Base-by-base conservation (phyloP, 495 filamentous ascomycete genomes). In the Pyrenula aspistea region DNA sequence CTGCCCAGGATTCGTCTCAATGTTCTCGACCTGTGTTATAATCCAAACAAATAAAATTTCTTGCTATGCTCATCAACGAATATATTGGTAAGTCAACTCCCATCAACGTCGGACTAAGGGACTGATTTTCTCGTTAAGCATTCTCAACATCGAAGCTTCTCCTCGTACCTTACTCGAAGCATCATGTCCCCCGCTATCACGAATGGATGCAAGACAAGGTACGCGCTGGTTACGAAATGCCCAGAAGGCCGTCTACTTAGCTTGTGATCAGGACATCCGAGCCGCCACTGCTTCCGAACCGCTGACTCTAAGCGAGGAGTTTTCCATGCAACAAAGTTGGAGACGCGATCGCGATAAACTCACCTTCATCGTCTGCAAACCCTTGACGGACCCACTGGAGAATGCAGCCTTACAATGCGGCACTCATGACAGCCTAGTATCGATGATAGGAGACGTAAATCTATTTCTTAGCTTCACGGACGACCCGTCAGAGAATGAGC, bases 181-280 rank as follows among this genome's bases (percentile, higher is more conserved):
- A 82, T 69, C 91, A 96, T 72, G 91, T 96, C 31, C 77, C 76
- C 10, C 83, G 75, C 1, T 96, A 96, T 61, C 87, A 95, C 60
- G 71, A 80, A 63, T 96, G 91, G 91, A 95, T 96, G 90, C 76
- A 92, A 75, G 85, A 93, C 62, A 77, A 84, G 56, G 89, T 92
- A 72, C 55, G 66, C 12, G 2, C 15, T 21, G 10, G 4, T 42
- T 42, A 4, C 31, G n/a, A n/a, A n/a, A n/a, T n/a, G n/a, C n/a
- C n/a, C n/a, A n/a, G n/a, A 55, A 31, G 10, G 56, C 10, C 10
- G 19, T 24, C 12, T 56, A 55, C 54, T 49, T 57, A 51, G 56
- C 20, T 50, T 21, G 23, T 0, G 12, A 15, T 20, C 50, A 91
- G 85, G 84, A 83, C 62, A 86, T 95, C 61, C 90, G 84, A 75